Conservation (phyloP, 2,329 filamentous ascomycete genomes). For the Exophiala calicioides region DNA sequence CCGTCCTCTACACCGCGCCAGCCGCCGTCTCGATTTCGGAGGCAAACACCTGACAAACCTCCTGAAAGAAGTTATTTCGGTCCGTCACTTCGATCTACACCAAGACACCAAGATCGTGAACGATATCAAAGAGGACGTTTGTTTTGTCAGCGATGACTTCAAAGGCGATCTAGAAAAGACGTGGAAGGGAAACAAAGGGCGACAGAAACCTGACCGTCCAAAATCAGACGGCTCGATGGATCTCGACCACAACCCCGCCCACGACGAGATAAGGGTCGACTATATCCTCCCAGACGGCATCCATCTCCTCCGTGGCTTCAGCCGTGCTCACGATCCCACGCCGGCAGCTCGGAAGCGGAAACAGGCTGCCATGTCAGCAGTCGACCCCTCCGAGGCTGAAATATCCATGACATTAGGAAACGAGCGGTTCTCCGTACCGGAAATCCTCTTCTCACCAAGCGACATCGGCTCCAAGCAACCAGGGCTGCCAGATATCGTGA, state of each 20-base stretch:
- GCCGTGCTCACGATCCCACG: constrained; percentile 74
- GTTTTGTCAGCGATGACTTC: constrained; percentile 81
- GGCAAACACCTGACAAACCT: constrained; percentile 94
- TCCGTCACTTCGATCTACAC: constrained; percentile 92
- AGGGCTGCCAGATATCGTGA: constrained; percentile 77
- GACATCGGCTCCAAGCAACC: constrained; percentile 84
- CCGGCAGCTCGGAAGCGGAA: constrained; percentile 53
- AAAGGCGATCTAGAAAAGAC: constrained; percentile 72
- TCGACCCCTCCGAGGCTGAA: constrained; percentile 59
- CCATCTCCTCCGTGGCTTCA: constrained; percentile 63
- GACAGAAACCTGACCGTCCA: neutral
- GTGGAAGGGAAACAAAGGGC: constrained; percentile 72
- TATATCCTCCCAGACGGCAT: constrained; percentile 87
- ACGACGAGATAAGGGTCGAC: constrained; percentile 68
- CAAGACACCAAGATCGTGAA: constrained; percentile 93
- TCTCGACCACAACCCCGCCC: constrained; percentile 34
- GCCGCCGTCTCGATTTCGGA: constrained; percentile 84
- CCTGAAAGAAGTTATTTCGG: constrained; percentile 82
- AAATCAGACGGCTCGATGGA: constrained; percentile 51
- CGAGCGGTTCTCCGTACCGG: constrained; percentile 86
- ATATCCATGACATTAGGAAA: constrained; percentile 86
- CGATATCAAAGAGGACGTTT: constrained; percentile 89
- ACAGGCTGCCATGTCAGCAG: constrained; percentile 51
- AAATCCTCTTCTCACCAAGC: constrained; percentile 81
- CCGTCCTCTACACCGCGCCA: constrained; percentile 74